Conservation (phyloP, 2,329 filamentous ascomycete species). For the Furcasterigmium furcatum region DNA sequence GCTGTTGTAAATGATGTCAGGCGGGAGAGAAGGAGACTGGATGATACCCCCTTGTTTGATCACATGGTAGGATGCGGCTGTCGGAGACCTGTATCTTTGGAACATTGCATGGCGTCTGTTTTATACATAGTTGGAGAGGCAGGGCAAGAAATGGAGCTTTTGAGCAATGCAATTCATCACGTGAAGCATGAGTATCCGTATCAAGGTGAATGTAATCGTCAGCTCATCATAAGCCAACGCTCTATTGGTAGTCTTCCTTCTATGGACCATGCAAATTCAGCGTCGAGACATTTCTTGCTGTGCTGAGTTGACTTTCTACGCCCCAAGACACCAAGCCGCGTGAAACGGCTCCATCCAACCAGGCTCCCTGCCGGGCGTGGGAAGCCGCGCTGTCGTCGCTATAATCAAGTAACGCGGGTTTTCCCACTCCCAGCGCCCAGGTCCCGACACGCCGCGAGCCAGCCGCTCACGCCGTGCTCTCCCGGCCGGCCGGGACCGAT, state of each 20-base stretch:
- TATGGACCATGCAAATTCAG: constrained; percentile 11
- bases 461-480: too few species aligned
- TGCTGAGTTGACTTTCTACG: background rate
- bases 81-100: too few species aligned
- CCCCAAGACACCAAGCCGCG: background rate
- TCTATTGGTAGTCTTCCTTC: constrained; percentile 14
- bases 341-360: background rate
- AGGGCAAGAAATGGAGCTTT: too few species aligned
- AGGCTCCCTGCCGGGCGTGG: background rate
- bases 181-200: too few species aligned
- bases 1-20: constrained; percentile 1
- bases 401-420: background rate
- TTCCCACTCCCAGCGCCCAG: background rate
- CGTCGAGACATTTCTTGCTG: background rate
- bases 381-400: background rate
- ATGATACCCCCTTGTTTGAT: constrained; percentile 2
- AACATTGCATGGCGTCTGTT: too few species aligned
- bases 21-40: background rate
- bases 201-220: too few species aligned
- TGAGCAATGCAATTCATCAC: too few species aligned
- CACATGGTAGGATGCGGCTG: too few species aligned
- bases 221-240: constrained; percentile 11
- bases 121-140: too few species aligned
- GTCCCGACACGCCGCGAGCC: too few species aligned
- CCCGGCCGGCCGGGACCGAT: too few species aligned